A percentile compares a stretch with the other conserved stretches of the same genome.
These are phyloP conservation scores for Fragaria ananassa DNA, from an alignment of 306 rosid species.

Conservation along the genomic window DNA sequence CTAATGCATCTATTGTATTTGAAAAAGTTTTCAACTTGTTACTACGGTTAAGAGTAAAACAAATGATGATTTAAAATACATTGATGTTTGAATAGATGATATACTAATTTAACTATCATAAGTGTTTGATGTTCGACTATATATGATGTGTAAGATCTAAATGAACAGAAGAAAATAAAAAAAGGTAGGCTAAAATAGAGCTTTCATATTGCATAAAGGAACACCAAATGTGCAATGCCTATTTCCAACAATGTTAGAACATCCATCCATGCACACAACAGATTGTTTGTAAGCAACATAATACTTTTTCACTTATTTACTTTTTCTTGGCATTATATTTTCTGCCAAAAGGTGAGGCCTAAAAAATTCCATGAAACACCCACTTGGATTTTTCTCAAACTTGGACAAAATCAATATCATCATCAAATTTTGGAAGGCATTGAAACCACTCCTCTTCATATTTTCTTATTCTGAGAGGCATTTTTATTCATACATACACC, in stretches of 20 bases:
- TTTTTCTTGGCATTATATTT: neutral
- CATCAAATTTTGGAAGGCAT: constrained; percentile 3
- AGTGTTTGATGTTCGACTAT: neutral
- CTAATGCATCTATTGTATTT: too few relatives aligned
- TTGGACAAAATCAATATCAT: neutral
- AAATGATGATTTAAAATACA: neutral
- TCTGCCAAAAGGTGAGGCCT: neutral
- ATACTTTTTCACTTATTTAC: neutral
- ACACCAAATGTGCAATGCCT: neutral
- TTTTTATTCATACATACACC: neutral
- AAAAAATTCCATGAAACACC: neutral
- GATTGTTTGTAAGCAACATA: neutral
- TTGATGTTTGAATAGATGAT: neutral
- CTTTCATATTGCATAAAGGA: neutral
- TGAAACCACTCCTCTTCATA: neutral
- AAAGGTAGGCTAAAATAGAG: neutral
- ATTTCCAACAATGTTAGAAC: neutral
- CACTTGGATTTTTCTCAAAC: neutral
- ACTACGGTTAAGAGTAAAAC: neutral
- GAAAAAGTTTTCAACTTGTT: neutral
- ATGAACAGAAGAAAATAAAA: neutral
- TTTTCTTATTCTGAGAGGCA: neutral
- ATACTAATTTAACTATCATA: neutral
- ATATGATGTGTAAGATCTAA: too few relatives aligned
- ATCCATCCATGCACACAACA: neutral